Percentiles rank a stretch among this genome's conserved stretches.
These are phyloP conservation scores for Schrenkiella parvula DNA, from an alignment of 345 rosid species.

Conservation along the genomic window DNA sequence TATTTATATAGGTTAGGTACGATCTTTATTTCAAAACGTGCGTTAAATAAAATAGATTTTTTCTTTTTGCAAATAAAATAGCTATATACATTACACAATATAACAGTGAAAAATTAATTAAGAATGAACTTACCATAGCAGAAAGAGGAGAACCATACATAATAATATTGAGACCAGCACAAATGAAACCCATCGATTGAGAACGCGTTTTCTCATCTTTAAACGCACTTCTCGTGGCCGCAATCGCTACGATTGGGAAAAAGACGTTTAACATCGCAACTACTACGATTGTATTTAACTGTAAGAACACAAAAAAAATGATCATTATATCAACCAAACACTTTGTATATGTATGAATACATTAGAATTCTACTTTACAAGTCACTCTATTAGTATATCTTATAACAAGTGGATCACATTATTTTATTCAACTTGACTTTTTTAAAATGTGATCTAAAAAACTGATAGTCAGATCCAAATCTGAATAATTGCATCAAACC, in stretches of 20 bases:
- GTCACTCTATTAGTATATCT: slow-evolving; percentile 25
- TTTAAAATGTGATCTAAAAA: not conserved
- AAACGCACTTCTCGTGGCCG: slow-evolving; percentile 38
- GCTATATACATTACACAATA: not conserved
- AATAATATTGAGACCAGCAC: slow-evolving; percentile 52
- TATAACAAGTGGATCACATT: slow-evolving; percentile 26
- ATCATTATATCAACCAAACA: not conserved
- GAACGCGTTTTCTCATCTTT: slow-evolving; percentile 43
- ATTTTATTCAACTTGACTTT: slow-evolving; percentile 17
- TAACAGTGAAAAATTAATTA: not conserved
- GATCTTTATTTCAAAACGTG: slow-evolving; percentile 13
- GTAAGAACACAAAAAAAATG: slow-evolving; percentile 29
- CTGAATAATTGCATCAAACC: slow-evolving; percentile 12
- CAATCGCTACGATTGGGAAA: slow-evolving; percentile 46
- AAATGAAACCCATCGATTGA: slow-evolving; percentile 49
- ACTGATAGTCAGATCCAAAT: slow-evolving; percentile 20
- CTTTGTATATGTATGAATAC: not conserved
- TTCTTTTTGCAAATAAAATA: slow-evolving; percentile 3
- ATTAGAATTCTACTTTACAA: slow-evolving; percentile 1
- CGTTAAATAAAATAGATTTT: not conserved
- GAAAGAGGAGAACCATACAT: slow-evolving; percentile 76
- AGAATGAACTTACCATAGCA: slow-evolving; percentile 55
- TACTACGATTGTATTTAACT: slow-evolving; percentile 31
- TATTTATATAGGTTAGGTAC: not conserved
- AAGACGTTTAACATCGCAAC: slow-evolving; percentile 47